Conservation (phyloP, 116 monocot genomes). For the Papilionanthe hybrid region DNA sequence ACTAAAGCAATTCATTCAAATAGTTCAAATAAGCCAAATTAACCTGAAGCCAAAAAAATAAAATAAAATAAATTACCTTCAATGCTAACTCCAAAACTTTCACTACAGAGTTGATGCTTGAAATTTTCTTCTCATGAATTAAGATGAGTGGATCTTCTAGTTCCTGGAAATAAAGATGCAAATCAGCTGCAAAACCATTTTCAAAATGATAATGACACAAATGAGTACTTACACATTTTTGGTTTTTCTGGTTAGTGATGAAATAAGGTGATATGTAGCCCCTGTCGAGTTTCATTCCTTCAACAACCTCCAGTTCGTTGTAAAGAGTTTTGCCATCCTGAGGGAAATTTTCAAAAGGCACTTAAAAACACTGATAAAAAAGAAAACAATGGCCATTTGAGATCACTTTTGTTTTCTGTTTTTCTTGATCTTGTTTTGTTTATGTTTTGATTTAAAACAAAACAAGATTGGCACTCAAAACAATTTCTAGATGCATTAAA, state of each 20-base stretch:
- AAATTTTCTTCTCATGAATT: conserved; percentile 77
- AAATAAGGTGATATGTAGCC: conserved; percentile 96
- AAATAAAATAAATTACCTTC: conserved; percentile 40
- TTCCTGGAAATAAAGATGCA: conserved; percentile 34
- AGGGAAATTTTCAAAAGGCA: conserved; percentile 3
- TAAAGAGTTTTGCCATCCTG: conserved; percentile 95
- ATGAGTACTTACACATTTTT: conserved; percentile 75
- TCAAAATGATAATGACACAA: not conserved
- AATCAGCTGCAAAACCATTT: conserved; percentile 1
- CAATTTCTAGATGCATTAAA: too few species aligned
- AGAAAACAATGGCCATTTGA: too few species aligned
- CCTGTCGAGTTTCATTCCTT: conserved; percentile 97
- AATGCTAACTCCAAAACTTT: conserved; percentile 82
- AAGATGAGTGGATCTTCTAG: conserved; percentile 71
- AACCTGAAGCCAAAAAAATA: not conserved
- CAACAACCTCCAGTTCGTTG: conserved; percentile 95
- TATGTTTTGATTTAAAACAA: too few species aligned
- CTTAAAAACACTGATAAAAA: not conserved
- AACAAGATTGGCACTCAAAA: too few species aligned
- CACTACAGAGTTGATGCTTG: conserved; percentile 64
- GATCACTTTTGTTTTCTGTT: too few species aligned
- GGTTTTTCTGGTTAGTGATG: conserved; percentile 77
- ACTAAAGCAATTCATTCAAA: not conserved
- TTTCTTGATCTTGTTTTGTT: too few species aligned
- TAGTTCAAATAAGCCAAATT: not conserved